Percentiles rank a stretch among this genome's conserved stretches.
These are phyloP conservation scores for Rhizopogon sp. DNA, from an alignment of 768 basidiomycete genomes.

Conservation along the genomic window DNA sequence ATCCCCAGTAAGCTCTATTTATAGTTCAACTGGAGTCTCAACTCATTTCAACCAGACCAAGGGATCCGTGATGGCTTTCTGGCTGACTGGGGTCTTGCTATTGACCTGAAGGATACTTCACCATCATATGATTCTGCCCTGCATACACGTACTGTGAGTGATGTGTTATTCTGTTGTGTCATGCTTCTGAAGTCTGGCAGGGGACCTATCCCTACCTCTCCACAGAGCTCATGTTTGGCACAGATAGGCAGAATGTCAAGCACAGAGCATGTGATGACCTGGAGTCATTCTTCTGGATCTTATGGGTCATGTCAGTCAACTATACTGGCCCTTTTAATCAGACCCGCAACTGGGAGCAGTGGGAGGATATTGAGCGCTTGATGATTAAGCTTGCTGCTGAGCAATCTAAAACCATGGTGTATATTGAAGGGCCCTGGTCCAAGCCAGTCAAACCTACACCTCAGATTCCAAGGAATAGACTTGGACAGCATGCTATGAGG, in stretches of 20 bases:
- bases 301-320: not conserved
- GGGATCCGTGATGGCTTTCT: not conserved
- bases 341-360: not conserved
- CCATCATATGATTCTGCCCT: not conserved
- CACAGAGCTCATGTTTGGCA: not conserved
- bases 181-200: not conserved
- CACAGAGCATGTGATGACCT: not conserved
- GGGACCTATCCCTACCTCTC: not conserved
- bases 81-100: not conserved
- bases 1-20: not conserved
- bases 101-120: not conserved
- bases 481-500: no score
- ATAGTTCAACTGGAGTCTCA: not conserved
- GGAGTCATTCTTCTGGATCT: no score
- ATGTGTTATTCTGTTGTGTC: not conserved
- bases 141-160: not conserved
- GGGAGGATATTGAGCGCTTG: no score
- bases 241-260: not conserved
- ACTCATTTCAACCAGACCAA: not conserved
- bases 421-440: no score
- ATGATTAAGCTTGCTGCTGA: no score
- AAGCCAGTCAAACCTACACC: no score
- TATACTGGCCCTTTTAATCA: not conserved
- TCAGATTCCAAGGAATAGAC: no score
- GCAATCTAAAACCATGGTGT: no score